A percentile compares a stretch with the other conserved stretches of the same genome.
Conservation (phyloP, 129 eudicot genomes). For the Chrysanthemum lavandulifolium region DNA sequence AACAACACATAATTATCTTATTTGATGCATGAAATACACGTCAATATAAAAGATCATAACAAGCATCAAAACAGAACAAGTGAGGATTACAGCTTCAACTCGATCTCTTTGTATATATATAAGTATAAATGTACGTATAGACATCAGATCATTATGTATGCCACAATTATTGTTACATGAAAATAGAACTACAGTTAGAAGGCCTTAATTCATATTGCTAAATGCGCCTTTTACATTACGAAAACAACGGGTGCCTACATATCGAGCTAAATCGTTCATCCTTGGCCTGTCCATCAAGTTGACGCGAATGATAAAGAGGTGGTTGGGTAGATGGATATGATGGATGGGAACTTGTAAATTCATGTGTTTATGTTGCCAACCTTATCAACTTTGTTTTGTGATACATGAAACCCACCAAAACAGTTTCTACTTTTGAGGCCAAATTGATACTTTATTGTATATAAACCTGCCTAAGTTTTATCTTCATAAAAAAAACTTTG, state of each 20-base stretch:
- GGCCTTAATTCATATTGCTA: too few species aligned
- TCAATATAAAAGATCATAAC: too few species aligned
- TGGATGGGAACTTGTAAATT: constrained; percentile 38
- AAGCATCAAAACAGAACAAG: not conserved
- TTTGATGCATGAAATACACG: too few species aligned
- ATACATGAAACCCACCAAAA: not conserved
- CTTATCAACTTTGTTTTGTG: constrained; percentile 15
- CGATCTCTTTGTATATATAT: too few species aligned
- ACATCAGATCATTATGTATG: too few species aligned
- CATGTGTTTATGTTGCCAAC: constrained; percentile 46
- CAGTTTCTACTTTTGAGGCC: not conserved
- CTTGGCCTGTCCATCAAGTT: constrained; percentile 31
- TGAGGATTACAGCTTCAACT: not conserved
- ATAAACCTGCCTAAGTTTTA: too few species aligned
- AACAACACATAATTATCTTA: too few species aligned
- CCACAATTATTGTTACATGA: not conserved
- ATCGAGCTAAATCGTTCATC: constrained; percentile 11
- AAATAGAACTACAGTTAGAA: not conserved
- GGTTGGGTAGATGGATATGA: constrained; percentile 2
- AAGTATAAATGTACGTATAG: too few species aligned
- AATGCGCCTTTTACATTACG: not conserved
- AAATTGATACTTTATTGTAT: too few species aligned
- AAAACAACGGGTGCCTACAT: constrained; percentile 36
- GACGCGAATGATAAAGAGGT: constrained; percentile 11
- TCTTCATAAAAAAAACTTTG: too few species aligned